Percentiles rank a stretch among this genome's conserved stretches.
Evolutionary conservation across 2,329 filamentous ascomycete genomes (phyloP).

Genomic region (Alternaria solani): DNA sequence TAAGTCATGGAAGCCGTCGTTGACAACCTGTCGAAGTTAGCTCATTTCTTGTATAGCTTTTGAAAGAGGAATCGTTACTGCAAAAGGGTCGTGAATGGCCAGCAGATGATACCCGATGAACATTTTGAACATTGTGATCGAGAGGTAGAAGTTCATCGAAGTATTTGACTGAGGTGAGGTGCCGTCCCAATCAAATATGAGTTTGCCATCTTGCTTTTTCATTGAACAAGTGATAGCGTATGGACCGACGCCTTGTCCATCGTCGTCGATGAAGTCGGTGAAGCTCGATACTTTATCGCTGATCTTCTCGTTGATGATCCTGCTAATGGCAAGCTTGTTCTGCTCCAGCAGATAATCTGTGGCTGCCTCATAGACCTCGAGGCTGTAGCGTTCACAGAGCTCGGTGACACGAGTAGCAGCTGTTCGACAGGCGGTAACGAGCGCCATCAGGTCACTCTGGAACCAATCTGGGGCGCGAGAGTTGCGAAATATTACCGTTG

Average conservation of each 20-base stretch:
- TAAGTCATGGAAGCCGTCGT: slow-evolving; percentile 61
- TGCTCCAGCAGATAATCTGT: slow-evolving; percentile 56
- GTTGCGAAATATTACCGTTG: slow-evolving; percentile 59
- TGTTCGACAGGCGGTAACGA: slow-evolving; percentile 58
- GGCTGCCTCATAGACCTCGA: slow-evolving; percentile 56
- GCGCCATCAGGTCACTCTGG: slow-evolving; percentile 57
- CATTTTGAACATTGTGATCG: slow-evolving; percentile 61
- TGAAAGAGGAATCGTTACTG: slow-evolving; percentile 23
- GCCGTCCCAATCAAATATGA: slow-evolving; percentile 60
- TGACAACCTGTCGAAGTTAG: slow-evolving; percentile 47
- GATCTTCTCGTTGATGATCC: slow-evolving; percentile 58
- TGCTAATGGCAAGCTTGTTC: slow-evolving; percentile 56
- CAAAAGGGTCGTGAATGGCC: slow-evolving; percentile 59
- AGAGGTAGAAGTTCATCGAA: slow-evolving; percentile 60
- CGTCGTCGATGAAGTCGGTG: slow-evolving; percentile 61
- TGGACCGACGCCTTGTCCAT: slow-evolving; percentile 56
- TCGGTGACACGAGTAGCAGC: slow-evolving; percentile 57
- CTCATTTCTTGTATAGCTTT: neutral
- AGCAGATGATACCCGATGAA: slow-evolving; percentile 60
- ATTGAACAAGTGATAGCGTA: slow-evolving; percentile 60
- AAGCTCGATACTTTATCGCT: slow-evolving; percentile 54
- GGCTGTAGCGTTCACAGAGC: slow-evolving; percentile 56
- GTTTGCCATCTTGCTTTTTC: slow-evolving; percentile 54
- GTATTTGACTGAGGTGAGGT: slow-evolving; percentile 58
- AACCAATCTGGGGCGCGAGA: slow-evolving; percentile 61